Conservation (phyloP, 495 filamentous ascomycete genomes). For the Xylaria grammica region DNA sequence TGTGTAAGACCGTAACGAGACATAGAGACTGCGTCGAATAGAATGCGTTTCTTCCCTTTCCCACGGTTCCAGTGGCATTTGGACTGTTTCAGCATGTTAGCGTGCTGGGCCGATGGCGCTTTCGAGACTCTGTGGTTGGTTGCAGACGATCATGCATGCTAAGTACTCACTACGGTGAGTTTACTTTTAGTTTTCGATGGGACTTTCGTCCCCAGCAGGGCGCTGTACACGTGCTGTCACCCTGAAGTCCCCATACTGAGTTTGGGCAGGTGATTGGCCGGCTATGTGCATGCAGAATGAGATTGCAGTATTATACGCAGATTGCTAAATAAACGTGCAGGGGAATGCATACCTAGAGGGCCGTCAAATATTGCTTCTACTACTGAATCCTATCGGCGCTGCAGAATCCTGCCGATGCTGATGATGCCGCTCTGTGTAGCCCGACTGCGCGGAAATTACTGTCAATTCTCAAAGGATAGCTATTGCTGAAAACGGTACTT, state of each 20-base stretch:
- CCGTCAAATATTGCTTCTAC: no score
- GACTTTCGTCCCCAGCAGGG: no score
- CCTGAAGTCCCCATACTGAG: neutral
- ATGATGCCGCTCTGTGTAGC: no score
- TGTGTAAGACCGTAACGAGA: neutral
- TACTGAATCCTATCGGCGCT: no score
- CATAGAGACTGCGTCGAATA: neutral
- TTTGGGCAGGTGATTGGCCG: neutral
- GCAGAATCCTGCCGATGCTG: no score
- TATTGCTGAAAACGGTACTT: no score
- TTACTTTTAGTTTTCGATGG: no score
- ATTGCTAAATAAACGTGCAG: neutral
- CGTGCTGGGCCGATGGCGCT: neutral
- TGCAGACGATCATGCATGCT: neutral
- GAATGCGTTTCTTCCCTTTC: neutral
- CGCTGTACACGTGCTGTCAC: neutral
- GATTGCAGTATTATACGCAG: constrained; percentile 4
- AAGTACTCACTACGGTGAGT: neutral
- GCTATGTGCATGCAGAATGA: constrained; percentile 1
- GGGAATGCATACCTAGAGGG: neutral
- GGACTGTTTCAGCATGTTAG: neutral
- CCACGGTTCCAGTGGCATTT: neutral
- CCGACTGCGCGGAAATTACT: no score
- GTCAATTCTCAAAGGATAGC: no score
- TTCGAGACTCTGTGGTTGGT: neutral